phyloP scores from a whole-genome alignment of 331 rosid genomes.

The Quercus lobata region DNA sequence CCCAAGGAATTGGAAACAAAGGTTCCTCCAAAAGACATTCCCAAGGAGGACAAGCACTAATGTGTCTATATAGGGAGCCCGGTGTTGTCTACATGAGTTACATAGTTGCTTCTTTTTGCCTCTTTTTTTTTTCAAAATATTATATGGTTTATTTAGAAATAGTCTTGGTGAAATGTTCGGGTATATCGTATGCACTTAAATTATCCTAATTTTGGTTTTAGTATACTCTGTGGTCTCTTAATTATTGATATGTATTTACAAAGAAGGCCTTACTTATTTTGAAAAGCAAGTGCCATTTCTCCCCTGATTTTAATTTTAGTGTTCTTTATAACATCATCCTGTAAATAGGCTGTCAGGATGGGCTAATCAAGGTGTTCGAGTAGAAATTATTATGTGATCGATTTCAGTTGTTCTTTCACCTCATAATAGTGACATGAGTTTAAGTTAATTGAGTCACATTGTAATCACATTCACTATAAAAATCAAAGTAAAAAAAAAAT shows the following conservation, averaged over 20 bases:
- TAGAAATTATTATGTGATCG: too few relatives aligned
- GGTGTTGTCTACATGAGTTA: not conserved
- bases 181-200: not conserved
- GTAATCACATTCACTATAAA: too few relatives aligned
- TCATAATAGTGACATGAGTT: too few relatives aligned
- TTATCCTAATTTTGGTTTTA: not conserved
- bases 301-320: too few relatives aligned
- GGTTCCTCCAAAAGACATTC: slow-evolving; percentile 51
- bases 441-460: too few relatives aligned
- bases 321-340: too few relatives aligned
- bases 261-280: slow-evolving; percentile 9
- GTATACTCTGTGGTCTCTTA: not conserved
- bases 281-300: not conserved
- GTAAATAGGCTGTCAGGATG: too few relatives aligned
- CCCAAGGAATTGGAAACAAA: slow-evolving; percentile 66
- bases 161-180: not conserved
- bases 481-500: too few relatives aligned
- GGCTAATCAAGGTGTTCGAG: too few relatives aligned
- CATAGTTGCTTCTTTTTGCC: not conserved
- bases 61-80: slow-evolving; percentile 1
- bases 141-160: slow-evolving; percentile 7
- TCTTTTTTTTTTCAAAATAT: not conserved
- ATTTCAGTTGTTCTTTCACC: too few relatives aligned
- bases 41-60: slow-evolving; percentile 66
- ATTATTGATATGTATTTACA: not conserved